These are phyloP conservation scores for Pyrenophora teres DNA, from an alignment of 2,329 filamentous ascomycete species.

Conservation along the genomic window DNA sequence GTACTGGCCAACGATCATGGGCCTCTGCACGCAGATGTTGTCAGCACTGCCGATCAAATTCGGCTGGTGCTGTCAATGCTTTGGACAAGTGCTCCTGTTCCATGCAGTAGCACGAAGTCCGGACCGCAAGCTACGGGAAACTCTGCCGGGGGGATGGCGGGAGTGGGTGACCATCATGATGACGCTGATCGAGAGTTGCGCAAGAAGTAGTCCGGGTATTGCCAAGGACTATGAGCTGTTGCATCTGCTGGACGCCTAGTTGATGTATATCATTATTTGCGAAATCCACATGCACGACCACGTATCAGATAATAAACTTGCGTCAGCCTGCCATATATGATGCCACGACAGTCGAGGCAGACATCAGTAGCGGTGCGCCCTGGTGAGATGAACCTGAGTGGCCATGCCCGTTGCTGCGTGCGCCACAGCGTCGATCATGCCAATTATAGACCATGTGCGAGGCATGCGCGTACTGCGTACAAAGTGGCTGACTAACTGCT, in stretches of 20 bases:
- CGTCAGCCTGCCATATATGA: conserved; percentile 3
- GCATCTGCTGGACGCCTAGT: conserved; percentile 30
- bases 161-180: conserved; percentile 46
- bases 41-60: conserved; percentile 45
- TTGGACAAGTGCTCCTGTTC: conserved; percentile 45
- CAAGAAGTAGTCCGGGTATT: conserved; percentile 40
- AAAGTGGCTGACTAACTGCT: conserved; percentile 1
- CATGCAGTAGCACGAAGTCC: conserved; percentile 37
- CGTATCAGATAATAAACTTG: neutral
- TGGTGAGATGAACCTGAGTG: neutral
- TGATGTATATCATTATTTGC: neutral
- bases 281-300: neutral
- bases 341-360: conserved; percentile 1
- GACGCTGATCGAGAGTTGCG: conserved; percentile 41
- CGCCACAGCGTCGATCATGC: conserved; percentile 2
- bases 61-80: conserved; percentile 47
- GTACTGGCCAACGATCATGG: conserved; percentile 47
- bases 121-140: conserved; percentile 36
- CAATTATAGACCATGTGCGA: conserved; percentile 7
- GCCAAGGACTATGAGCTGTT: conserved; percentile 44
- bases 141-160: conserved; percentile 42
- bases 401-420: neutral
- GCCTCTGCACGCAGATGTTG: conserved; percentile 44
- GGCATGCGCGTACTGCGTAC: conserved; percentile 9
- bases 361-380: neutral